phyloP scores from a whole-genome alignment of 169 alveolate species.

The Miamiensis avidus region DNA sequence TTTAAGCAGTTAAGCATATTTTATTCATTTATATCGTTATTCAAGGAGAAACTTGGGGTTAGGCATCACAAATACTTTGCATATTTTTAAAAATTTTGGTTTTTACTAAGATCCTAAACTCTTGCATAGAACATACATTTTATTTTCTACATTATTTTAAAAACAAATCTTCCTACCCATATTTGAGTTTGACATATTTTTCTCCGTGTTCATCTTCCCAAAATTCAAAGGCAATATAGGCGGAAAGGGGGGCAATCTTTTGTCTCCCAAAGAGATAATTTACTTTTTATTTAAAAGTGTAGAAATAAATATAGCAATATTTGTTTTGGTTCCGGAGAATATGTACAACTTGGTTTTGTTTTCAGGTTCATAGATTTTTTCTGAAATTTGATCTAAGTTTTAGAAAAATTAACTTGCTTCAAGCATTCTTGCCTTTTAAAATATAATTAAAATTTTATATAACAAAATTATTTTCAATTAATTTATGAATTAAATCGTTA shows the following conservation, averaged over 20 bases:
- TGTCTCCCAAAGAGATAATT: constrained; percentile 6
- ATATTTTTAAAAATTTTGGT: background rate
- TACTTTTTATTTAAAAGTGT: constrained; percentile 7
- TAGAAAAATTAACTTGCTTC: constrained; percentile 14
- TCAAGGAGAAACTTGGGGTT: no score
- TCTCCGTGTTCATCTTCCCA: constrained; percentile 15
- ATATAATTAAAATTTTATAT: no score
- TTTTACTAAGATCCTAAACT: constrained; percentile 22
- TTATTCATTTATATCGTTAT: no score
- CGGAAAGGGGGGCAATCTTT: constrained; percentile 26
- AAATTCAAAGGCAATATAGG: constrained; percentile 1
- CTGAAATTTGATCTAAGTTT: background rate
- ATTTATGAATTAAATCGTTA: background rate
- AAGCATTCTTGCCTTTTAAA: constrained; percentile 2
- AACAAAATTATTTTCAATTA: no score
- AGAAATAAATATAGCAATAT: constrained; percentile 19
- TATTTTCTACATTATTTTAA: constrained; percentile 2
- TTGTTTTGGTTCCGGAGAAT: constrained; percentile 24
- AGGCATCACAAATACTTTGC: background rate
- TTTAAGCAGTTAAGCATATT: no score
- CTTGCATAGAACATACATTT: constrained; percentile 9
- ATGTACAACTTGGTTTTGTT: constrained; percentile 3
- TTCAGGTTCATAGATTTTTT: background rate
- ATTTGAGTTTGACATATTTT: background rate
- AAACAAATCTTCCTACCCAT: constrained; percentile 13